Base-by-base conservation (phyloP, 192 early-diverging fungal species). In the Coemansia sp. region DNA sequence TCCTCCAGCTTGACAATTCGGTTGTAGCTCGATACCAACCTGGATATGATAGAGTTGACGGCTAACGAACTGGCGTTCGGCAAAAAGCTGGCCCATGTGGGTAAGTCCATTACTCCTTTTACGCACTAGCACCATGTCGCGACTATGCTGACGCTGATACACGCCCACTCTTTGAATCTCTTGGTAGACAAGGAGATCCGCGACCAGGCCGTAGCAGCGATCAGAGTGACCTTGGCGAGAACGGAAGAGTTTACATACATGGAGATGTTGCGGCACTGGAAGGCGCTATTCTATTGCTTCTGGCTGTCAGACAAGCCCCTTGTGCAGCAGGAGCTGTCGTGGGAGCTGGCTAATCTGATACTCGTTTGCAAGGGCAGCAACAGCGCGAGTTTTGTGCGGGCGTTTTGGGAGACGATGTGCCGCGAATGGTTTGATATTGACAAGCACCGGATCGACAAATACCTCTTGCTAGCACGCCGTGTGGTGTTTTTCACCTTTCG, bases 281-380 rank as follows among this genome's bases (percentile, higher is more conserved):
- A 95, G 82, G 94, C 91, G 14, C 85, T 96, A 13, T 96, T 95
- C 59, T 96, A 95, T 73, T 92, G 94, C 70, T 93, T 94, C 68
- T 98, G 95, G 95, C 93, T 98, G 88, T 94, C 94, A 0, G 95
- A 98, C 77, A 98, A 95, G 79, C 92, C 92, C 12, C 68, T 92
- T 43, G 86, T 98, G 28, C 95, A 98, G 69, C 92, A 95, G 74
- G 86, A 91, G 66, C 77, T 98, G 56, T 90, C 92, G 31, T 88
- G 92, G 61, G 87, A 86, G 16, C 82, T 98, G n/a, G 91, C 89
- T 0, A 75, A 60, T 42, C 47, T 83, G 66, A 41, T 70, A 43
- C 62, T 83, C 23, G 65, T 23, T 7, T 77, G 73, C 79, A 66
- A 67, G n/a, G 75, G 66, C 35, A 37, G 41, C 36, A 77, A 82